Evolutionary conservation across 1,284 basidiomycete genomes (phyloP), one percentile per base, ranked within the genome.

Genomic region (Tausonia pullulans): DNA sequence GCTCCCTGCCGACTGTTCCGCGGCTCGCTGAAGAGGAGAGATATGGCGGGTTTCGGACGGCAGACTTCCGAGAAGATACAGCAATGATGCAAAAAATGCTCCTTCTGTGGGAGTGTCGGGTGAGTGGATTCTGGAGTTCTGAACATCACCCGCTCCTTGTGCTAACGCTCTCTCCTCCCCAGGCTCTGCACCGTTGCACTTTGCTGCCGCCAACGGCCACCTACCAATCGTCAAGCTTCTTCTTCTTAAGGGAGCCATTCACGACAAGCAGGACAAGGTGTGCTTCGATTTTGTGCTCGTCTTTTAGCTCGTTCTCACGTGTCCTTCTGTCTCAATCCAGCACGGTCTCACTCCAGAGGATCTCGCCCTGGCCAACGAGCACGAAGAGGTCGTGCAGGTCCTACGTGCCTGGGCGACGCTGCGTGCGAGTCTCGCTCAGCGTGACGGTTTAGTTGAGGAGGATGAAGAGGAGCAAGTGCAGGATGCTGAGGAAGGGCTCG

Each of bases 171-270:
- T n/a, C 9, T 59, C n/a, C 16, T 62, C 50, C 45, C 11, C 72
- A 76, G 90, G 90, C 16, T 90, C 90, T 1, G 94, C 91, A 0
- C 88, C 92, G 0, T 82, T 96, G n/a, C 92, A 96, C 73, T 96
- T 95, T 74, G 92, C 92, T 5, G 87, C 90, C 43, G 90, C 92
- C 39, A 92, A 94, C 69, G 91, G 91, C 4, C 89, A 96, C 75
- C 82, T 82, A 45, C 75, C 80, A 16, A 83, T 90, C 69, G 83
- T 90, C 53, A 81, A 80, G 67, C 83, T 87, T 44, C 83, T 96
- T 53, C 83, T 96, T 44, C 81, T 84, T 9, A 84, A 84, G 69
- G 90, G 90, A 49, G 92, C 92, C 4, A 81, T 84, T 65, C 83
- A 89, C 39, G 80, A 86, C 73, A 83, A 84, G 63, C 75, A 84